Percentiles rank a stretch among this genome's conserved stretches.
phyloP scores from a whole-genome alignment of 2,329 filamentous ascomycete species.

The Monosporascus ibericus region DNA sequence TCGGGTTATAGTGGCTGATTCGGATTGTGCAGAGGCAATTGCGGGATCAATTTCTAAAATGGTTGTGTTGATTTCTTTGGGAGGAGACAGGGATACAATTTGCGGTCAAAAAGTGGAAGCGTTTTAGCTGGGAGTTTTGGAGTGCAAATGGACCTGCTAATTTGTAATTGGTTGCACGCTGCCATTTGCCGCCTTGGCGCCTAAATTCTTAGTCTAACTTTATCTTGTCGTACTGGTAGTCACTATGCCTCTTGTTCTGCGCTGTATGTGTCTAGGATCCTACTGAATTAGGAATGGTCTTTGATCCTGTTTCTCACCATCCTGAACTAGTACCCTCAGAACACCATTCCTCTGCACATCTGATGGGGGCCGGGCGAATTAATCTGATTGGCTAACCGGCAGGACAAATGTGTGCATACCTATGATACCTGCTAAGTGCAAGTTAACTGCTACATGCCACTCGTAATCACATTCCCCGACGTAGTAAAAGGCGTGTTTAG shows the following conservation, averaged over 20 bases:
- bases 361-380: too few species aligned
- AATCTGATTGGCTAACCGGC: background rate
- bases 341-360: too few species aligned
- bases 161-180: constrained; percentile 25
- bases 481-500: too few species aligned
- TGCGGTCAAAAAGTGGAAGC: constrained; percentile 16
- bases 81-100: constrained; percentile 28
- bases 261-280: background rate
- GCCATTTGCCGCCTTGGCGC: constrained; percentile 3
- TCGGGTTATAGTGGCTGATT: constrained; percentile 11
- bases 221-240: too few species aligned
- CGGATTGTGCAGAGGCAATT: background rate
- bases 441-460: background rate
- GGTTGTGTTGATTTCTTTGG: constrained; percentile 16
- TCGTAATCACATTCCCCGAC: too few species aligned
- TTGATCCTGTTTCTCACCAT: background rate
- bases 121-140: constrained; percentile 25
- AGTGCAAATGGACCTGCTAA: constrained; percentile 9
- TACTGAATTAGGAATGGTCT: background rate
- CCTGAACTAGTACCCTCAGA: too few species aligned
- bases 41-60: too few species aligned
- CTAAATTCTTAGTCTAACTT: constrained; percentile 7
- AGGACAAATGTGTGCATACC: background rate
- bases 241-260: background rate
- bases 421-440: background rate